A percentile compares a stretch with the other conserved stretches of the same genome.
Evolutionary conservation across 371 early-diverging fungal species (phyloP).

Genomic region (Lichtheimia hyalospora): DNA sequence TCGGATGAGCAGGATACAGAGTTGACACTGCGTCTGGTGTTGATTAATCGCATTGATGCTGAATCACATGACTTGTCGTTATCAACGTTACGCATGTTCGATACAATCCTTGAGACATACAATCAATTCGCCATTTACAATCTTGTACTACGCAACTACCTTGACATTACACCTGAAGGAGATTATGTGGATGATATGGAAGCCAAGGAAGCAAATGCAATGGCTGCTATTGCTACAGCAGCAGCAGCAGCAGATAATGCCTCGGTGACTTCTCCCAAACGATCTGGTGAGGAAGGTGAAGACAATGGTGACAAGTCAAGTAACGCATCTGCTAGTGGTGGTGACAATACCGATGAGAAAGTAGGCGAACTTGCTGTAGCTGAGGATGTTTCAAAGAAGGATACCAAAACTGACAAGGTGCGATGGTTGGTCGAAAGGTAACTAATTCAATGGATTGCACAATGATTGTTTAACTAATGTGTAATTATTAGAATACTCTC

Average conservation of each 20-base stretch:
- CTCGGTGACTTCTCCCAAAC: constrained; percentile 18
- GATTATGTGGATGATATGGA: constrained; percentile 38
- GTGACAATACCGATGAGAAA: background rate
- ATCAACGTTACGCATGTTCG: constrained; percentile 60
- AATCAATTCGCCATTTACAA: constrained; percentile 67
- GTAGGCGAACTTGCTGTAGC: constrained; percentile 2
- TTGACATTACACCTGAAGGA: constrained; percentile 43
- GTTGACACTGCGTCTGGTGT: constrained; percentile 32
- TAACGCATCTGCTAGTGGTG: background rate
- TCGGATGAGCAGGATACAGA: constrained; percentile 22
- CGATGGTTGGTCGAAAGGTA: constrained; percentile 57
- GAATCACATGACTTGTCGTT: constrained; percentile 52
- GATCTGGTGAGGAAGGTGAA: constrained; percentile 32
- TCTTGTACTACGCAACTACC: constrained; percentile 62
- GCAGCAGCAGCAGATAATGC: too few relatives aligned
- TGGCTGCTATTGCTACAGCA: too few relatives aligned
- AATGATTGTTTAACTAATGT: too few relatives aligned
- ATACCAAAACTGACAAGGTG: constrained; percentile 44
- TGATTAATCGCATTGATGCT: constrained; percentile 43
- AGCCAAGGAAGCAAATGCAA: constrained; percentile 1
- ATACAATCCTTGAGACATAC: constrained; percentile 61
- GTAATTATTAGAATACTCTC: constrained; percentile 34
- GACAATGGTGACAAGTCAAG: constrained; percentile 6
- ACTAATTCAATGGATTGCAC: too few relatives aligned
- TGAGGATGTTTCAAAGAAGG: constrained; percentile 17